Evolutionary conservation across 805 yeast species (phyloP).

Genomic region (Phaffomyces thermotolerans): DNA sequence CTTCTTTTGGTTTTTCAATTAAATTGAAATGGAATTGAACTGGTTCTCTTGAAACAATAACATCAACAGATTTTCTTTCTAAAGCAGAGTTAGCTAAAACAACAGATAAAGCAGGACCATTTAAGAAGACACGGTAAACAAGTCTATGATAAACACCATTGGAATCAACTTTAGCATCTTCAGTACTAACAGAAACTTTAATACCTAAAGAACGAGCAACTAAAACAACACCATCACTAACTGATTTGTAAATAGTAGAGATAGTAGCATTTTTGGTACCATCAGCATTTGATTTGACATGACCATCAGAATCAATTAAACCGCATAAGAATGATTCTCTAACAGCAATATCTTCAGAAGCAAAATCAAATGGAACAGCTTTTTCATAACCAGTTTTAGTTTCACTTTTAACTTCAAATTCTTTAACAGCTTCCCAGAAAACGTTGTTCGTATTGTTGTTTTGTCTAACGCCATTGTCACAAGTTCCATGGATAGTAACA

Average conservation of each 20-base stretch:
- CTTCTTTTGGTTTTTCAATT: slow-evolving; percentile 18
- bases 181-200: slow-evolving; percentile 25
- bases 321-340: slow-evolving; percentile 41
- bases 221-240: slow-evolving; percentile 30
- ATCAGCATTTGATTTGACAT: slow-evolving; percentile 17
- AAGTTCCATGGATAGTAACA: neutral
- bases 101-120: slow-evolving; percentile 22
- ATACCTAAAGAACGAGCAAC: slow-evolving; percentile 40
- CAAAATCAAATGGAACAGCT: slow-evolving; percentile 28
- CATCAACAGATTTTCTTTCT: slow-evolving; percentile 11
- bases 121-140: slow-evolving; percentile 14
- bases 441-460: slow-evolving; percentile 11
- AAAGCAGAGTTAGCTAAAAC: slow-evolving; percentile 24
- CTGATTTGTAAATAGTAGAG: slow-evolving; percentile 25
- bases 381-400: slow-evolving; percentile 14
- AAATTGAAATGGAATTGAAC: slow-evolving; percentile 26
- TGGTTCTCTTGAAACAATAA: slow-evolving; percentile 6
- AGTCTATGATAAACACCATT: neutral
- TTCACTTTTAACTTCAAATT: slow-evolving; percentile 14
- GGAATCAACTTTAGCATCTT: slow-evolving; percentile 14
- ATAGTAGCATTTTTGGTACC: slow-evolving; percentile 22
- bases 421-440: slow-evolving; percentile 25
- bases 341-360: slow-evolving; percentile 30
- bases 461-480: no score
- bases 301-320: slow-evolving; percentile 34